Evolutionary conservation across 2,329 filamentous ascomycete species (phyloP).

Genomic region (Botrytis byssoidea): DNA sequence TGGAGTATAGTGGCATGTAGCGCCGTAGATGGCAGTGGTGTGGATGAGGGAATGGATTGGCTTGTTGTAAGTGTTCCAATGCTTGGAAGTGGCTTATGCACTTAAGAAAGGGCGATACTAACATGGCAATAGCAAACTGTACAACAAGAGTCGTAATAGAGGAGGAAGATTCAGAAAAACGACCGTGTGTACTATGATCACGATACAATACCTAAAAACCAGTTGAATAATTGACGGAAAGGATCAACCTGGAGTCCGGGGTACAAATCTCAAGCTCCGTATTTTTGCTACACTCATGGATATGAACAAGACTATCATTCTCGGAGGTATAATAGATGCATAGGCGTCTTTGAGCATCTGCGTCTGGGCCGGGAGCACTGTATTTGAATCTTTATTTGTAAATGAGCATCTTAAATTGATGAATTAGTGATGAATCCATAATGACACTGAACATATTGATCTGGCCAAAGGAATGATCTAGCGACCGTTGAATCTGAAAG

Average conservation of each 20-base stretch:
- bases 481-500: background rate
- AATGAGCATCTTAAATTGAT: conserved; percentile 9
- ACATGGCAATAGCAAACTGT: conserved; percentile 39
- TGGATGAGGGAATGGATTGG: conserved; percentile 99
- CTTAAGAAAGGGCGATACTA: conserved; percentile 12
- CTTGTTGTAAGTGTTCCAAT: conserved; percentile 54
- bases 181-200: conserved; percentile 29
- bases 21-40: conserved; percentile 90
- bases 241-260: conserved; percentile 6
- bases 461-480: background rate
- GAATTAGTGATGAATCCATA: conserved; percentile 2
- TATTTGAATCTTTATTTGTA: conserved; percentile 10
- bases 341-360: background rate
- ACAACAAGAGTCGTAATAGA: conserved; percentile 33
- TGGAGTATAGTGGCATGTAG: conserved; percentile 99
- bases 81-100: background rate
- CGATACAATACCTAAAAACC: conserved; percentile 9
- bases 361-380: background rate
- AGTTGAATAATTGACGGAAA: conserved; percentile 13
- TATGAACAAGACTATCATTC: background rate
- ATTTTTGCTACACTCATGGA: background rate
- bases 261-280: background rate
- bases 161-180: conserved; percentile 11
- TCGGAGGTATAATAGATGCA: background rate
- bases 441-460: background rate